These are phyloP conservation scores for Syncephalastrum contaminatum DNA, from an alignment of 371 early-diverging fungal species.

Conservation along the genomic window DNA sequence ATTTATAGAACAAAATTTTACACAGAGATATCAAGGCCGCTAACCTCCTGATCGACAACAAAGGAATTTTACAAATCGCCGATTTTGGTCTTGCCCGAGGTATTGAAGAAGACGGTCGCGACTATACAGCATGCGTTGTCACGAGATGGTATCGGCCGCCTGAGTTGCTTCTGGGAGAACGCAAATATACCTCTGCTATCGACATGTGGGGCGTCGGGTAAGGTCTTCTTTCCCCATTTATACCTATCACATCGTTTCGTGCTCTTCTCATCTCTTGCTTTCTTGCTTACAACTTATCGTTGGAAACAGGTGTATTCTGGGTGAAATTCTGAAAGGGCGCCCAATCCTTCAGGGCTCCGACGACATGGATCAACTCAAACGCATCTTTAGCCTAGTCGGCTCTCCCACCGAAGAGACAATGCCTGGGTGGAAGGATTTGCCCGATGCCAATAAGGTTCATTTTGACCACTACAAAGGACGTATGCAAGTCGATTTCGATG, in stretches of 20 bases:
- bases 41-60: conserved; percentile 86
- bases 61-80: conserved; percentile 81
- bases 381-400: conserved; percentile 81
- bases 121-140: conserved; percentile 91
- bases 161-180: conserved; percentile 90
- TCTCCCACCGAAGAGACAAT: conserved; percentile 72
- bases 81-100: conserved; percentile 93
- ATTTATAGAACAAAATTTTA: conserved; percentile 66
- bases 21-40: conserved; percentile 93
- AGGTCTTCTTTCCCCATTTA: background rate
- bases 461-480: conserved; percentile 47
- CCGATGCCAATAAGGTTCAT: conserved; percentile 53
- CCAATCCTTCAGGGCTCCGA: conserved; percentile 81
- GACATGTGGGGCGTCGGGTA: conserved; percentile 99
- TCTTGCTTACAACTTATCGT: background rate
- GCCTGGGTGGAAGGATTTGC: conserved; percentile 71
- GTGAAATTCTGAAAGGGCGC: conserved; percentile 77
- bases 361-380: conserved; percentile 82
- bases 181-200: conserved; percentile 83
- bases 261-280: background rate
- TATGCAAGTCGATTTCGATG: conserved; percentile 55
- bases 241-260: no score
- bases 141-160: conserved; percentile 99
- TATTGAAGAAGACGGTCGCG: conserved; percentile 56
- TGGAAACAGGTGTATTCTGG: conserved; percentile 67